These are phyloP conservation scores for Pythium utonaiense DNA, from an alignment of 352 stramenopile species.

Conservation along the genomic window DNA sequence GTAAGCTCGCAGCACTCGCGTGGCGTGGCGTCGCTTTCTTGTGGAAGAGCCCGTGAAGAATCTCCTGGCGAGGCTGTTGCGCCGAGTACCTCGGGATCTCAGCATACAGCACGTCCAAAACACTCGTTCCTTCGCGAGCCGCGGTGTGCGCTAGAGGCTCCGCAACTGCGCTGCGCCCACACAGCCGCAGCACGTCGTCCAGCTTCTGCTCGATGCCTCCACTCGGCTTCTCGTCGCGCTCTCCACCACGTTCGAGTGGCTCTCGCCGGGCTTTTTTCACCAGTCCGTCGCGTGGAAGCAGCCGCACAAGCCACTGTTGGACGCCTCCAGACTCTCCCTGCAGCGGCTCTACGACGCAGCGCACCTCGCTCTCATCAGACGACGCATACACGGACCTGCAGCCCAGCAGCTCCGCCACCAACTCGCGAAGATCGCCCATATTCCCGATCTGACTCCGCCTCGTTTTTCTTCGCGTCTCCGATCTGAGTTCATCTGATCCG, in stretches of 20 bases:
- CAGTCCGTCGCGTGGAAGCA: constrained; percentile 11
- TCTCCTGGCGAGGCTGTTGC: background rate
- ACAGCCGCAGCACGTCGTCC: constrained; percentile 24
- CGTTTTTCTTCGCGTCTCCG: background rate
- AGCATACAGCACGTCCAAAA: constrained; percentile 47
- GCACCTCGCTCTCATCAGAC: constrained; percentile 32
- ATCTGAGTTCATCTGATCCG: constrained; percentile 17
- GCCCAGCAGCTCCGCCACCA: constrained; percentile 31
- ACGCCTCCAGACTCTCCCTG: background rate
- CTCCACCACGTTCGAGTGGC: background rate
- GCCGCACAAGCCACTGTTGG: constrained; percentile 20
- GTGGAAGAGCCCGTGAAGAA: constrained; percentile 19
- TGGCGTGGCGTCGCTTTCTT: constrained; percentile 26
- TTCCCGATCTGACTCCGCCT: background rate
- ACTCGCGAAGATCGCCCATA: constrained; percentile 34
- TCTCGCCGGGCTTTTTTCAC: background rate
- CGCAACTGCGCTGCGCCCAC: background rate
- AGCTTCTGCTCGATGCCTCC: background rate
- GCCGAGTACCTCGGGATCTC: constrained; percentile 41
- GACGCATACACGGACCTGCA: constrained; percentile 56
- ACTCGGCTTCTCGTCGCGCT: background rate
- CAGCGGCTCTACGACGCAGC: constrained; percentile 46
- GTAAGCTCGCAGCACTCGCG: constrained; percentile 33
- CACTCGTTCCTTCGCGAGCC: constrained; percentile 9
- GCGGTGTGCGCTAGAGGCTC: background rate